A percentile compares a stretch with the other conserved stretches of the same genome.
Conservation (phyloP, 208 protist genomes). For the Dictyostelium gargantuum region DNA sequence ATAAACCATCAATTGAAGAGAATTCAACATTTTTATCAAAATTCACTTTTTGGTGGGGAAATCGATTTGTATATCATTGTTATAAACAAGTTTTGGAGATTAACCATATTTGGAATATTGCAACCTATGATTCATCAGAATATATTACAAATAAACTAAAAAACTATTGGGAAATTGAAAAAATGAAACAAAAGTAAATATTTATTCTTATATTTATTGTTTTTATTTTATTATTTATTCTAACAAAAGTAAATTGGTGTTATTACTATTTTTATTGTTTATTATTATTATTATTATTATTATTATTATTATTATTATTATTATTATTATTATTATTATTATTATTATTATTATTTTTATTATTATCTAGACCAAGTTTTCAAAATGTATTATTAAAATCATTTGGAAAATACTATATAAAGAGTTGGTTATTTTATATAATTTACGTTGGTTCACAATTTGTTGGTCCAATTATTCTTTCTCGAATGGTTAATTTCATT, state of each 20-base stretch:
- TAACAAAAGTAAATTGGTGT: no score
- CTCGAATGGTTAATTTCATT: slow-evolving; percentile 14
- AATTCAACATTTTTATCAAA: neutral
- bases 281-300: neutral
- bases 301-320: neutral
- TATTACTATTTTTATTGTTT: no score
- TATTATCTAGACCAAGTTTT: slow-evolving; percentile 7
- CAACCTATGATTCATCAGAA: slow-evolving; percentile 1
- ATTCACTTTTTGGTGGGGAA: slow-evolving; percentile 2
- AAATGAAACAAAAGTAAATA: slow-evolving; percentile 11
- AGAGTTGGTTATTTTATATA: neutral
- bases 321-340: neutral
- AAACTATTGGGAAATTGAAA: slow-evolving; percentile 10
- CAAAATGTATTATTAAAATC: neutral
- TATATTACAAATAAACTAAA: neutral
- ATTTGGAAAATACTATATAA: slow-evolving; percentile 8
- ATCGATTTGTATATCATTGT: slow-evolving; percentile 25
- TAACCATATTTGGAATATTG: slow-evolving; percentile 43
- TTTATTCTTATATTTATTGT: no score
- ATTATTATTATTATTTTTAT: neutral
- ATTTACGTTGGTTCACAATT: slow-evolving; percentile 48
- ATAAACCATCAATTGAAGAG: neutral
- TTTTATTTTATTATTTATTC: no score
- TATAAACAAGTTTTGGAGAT: slow-evolving; percentile 48
- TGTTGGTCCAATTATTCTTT: slow-evolving; percentile 20